Base-by-base conservation (phyloP, 192 early-diverging fungal species). In the Backusella westeae region DNA sequence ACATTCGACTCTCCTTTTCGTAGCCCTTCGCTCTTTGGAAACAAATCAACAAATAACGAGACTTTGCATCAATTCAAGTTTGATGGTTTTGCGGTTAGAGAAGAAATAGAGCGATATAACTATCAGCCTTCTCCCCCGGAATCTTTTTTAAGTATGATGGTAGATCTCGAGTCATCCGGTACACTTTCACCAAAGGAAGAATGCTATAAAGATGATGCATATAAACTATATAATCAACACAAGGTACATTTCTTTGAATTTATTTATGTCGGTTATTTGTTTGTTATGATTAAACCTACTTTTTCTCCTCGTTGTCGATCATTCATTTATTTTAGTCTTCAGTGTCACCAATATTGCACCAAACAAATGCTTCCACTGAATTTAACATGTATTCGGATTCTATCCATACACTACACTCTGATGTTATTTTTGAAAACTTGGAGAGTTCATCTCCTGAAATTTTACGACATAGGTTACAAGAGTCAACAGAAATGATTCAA, bases 141-240 rank as follows among this genome's bases (percentile, higher is more conserved):
- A 69, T 38, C 67, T 10, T 35, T 68, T 69, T 35, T 36, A n/a
- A 69, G n/a, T 35, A 36, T 35, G 19, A 69, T 69, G 67, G 35
- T 35, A 36, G 72, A 59, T 74, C 23, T 56, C 4, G 72, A 49
- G 6, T 56, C 59, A 59, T 36, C 72, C 17, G 49, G n/a, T 15
- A 63, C 72, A 35, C 35, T 10, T 63, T 59, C 72, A 5, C 72
- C 49, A 32, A 34, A 71, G 42, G 70, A 71, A 65, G 52, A 74
- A 21, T 38, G 53, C 32, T 74, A 59, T 6, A 32, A 34, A 32
- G 46, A 74, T 34, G 29, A 38, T 46, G 23, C 4, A 63, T 14
- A 26, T 74, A 41, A 53, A 75, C 23, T 21, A 67, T 65, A 17
- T 65, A 32, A 63, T 32, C 35, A 67, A 56, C n/a, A 32, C 39